Evolutionary conservation across 1,284 basidiomycete species (phyloP).

Genomic region (Rhizopogon hawkerae): DNA sequence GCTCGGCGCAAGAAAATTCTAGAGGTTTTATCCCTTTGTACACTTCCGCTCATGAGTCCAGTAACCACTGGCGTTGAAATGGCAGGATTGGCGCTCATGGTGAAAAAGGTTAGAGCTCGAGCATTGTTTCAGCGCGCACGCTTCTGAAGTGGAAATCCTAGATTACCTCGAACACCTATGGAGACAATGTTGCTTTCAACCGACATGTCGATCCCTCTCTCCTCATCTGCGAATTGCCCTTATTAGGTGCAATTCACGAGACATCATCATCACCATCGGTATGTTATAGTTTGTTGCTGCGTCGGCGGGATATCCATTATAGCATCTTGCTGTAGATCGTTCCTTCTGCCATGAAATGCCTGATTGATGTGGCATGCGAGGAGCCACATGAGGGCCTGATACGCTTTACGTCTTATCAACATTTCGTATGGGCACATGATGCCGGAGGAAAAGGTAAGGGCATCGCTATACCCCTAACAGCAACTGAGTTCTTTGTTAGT

Average conservation of each 20-base stretch:
- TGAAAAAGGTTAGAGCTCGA: background rate
- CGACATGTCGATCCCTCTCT: background rate
- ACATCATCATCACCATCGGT: background rate
- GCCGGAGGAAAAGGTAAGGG: slow-evolving; percentile 29
- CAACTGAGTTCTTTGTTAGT: slow-evolving; percentile 20
- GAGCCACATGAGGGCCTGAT: slow-evolving; percentile 29
- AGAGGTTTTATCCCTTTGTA: background rate
- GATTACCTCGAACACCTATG: background rate
- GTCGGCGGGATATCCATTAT: slow-evolving; percentile 7
- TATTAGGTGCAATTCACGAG: background rate
- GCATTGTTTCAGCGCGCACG: background rate
- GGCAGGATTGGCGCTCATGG: background rate
- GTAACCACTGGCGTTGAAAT: background rate
- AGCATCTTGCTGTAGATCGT: slow-evolving; percentile 5
- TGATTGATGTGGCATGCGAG: slow-evolving; percentile 32
- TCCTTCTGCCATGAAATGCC: slow-evolving; percentile 8
- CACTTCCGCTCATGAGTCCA: background rate
- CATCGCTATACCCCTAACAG: background rate
- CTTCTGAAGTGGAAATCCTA: background rate
- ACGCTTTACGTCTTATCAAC: slow-evolving; percentile 45
- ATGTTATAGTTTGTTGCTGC: background rate
- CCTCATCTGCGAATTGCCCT: slow-evolving; percentile 1
- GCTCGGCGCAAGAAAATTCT: background rate
- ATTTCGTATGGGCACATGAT: slow-evolving; percentile 44
- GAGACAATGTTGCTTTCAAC: background rate